Evolutionary conservation across 345 rosid species (phyloP).

Genomic region (Bruguiera gymnorhiza): DNA sequence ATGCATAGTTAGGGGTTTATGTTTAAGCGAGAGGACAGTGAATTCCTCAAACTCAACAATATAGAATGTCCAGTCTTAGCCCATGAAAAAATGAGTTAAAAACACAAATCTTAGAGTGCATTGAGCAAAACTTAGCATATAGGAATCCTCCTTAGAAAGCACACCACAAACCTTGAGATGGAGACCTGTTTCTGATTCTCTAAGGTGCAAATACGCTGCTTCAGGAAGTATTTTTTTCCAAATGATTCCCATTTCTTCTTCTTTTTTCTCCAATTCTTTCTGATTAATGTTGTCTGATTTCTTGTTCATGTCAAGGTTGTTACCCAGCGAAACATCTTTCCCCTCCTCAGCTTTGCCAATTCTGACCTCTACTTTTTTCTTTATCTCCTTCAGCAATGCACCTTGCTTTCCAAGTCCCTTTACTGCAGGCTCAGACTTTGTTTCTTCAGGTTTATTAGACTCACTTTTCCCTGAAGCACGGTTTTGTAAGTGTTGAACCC

Average conservation of each 20-base stretch:
- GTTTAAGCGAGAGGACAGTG: background rate
- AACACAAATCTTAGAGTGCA: background rate
- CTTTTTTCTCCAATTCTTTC: constrained; percentile 60
- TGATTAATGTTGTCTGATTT: constrained; percentile 45
- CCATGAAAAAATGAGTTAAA: constrained; percentile 1
- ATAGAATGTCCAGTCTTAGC: too few species aligned
- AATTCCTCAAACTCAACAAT: background rate
- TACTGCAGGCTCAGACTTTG: constrained; percentile 74
- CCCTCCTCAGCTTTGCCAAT: constrained; percentile 57
- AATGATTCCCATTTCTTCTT: constrained; percentile 54
- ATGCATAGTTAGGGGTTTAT: background rate
- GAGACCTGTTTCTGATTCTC: constrained; percentile 39
- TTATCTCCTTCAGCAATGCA: constrained; percentile 80
- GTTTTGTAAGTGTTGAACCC: constrained; percentile 38
- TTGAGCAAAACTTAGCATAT: constrained; percentile 16
- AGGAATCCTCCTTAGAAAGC: constrained; percentile 6
- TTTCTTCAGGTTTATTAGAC: constrained; percentile 62
- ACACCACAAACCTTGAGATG: constrained; percentile 34
- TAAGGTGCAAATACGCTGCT: constrained; percentile 32
- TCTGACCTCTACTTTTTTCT: constrained; percentile 68
- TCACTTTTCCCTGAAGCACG: constrained; percentile 64
- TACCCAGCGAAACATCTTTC: constrained; percentile 44
- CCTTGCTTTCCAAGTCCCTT: constrained; percentile 99
- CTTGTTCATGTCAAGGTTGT: constrained; percentile 38
- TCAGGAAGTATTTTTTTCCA: constrained; percentile 41